Percentiles rank a stretch among this genome's conserved stretches.
phyloP scores from a whole-genome alignment of 2,329 filamentous ascomycete species.

The Paracoccidioides lutzii region DNA sequence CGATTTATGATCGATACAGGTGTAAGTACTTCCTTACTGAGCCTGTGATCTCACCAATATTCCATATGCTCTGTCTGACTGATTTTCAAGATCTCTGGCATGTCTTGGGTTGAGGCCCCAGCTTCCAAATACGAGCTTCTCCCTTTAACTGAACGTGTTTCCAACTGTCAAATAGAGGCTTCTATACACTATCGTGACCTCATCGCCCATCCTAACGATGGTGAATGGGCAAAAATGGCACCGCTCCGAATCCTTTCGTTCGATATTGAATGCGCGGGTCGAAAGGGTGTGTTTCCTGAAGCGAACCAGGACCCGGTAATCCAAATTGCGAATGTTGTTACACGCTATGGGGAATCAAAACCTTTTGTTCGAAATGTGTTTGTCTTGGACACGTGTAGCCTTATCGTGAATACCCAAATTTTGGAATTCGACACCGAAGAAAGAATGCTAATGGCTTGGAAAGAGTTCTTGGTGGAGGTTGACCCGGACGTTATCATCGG shows the following conservation, averaged over 20 bases:
- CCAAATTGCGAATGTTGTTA: slow-evolving; percentile 94
- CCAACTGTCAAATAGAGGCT: slow-evolving; percentile 94
- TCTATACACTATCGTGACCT: slow-evolving; percentile 69
- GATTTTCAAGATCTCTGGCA: slow-evolving; percentile 58
- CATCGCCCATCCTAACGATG: slow-evolving; percentile 74
- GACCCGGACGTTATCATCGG: slow-evolving; percentile 97
- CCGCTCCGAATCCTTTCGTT: slow-evolving; percentile 87
- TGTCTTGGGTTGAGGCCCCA: slow-evolving; percentile 92
- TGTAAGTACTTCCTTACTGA: slow-evolving; percentile 32
- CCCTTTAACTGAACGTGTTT: slow-evolving; percentile 54
- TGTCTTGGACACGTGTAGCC: slow-evolving; percentile 78
- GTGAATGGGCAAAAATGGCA: slow-evolving; percentile 97
- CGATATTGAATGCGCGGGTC: slow-evolving; percentile 95
- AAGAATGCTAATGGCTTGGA: slow-evolving; percentile 86
- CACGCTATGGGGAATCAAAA: slow-evolving; percentile 85
- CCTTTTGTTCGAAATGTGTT: slow-evolving; percentile 96
- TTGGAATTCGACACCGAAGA: slow-evolving; percentile 70
- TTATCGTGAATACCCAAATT: slow-evolving; percentile 90
- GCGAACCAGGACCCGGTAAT: slow-evolving; percentile 86
- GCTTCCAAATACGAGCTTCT: slow-evolving; percentile 52
- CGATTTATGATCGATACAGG: slow-evolving; percentile 97
- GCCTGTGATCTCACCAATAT: too few species aligned
- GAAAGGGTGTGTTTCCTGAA: slow-evolving; percentile 95
- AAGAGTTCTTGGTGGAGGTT: slow-evolving; percentile 74
- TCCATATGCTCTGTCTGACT: background rate